These are phyloP conservation scores for Gamarada debralockiae DNA, from an alignment of 495 filamentous ascomycete genomes.

Conservation along the genomic window DNA sequence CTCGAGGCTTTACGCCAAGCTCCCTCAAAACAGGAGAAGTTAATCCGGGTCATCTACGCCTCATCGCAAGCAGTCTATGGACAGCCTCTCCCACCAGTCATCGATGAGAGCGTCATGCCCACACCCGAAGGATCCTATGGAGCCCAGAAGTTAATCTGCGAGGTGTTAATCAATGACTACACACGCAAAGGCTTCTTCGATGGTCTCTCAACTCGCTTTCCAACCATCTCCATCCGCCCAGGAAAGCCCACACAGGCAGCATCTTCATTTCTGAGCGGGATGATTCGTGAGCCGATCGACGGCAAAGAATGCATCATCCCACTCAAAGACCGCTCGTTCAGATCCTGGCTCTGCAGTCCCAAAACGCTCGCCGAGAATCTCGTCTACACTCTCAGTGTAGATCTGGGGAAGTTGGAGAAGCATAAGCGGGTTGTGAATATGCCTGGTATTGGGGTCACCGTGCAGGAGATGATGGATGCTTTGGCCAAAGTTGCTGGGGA, in stretches of 20 bases:
- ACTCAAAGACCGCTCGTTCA: conserved; percentile 49
- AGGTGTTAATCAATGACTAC: conserved; percentile 72
- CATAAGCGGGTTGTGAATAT: conserved; percentile 65
- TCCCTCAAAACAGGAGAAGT: conserved; percentile 27
- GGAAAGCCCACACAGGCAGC: conserved; percentile 75
- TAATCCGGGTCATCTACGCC: conserved; percentile 41
- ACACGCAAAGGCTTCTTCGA: conserved; percentile 66
- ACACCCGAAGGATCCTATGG: conserved; percentile 72
- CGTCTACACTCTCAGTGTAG: conserved; percentile 48
- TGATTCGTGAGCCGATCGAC: conserved; percentile 62
- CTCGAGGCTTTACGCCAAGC: conserved; percentile 55
- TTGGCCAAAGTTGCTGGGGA: conserved; percentile 65
- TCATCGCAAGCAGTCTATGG: conserved; percentile 63
- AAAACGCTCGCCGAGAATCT: conserved; percentile 67
- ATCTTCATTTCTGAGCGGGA: conserved; percentile 68
- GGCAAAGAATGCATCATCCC: conserved; percentile 65
- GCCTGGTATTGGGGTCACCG: conserved; percentile 66
- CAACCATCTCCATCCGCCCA: conserved; percentile 71
- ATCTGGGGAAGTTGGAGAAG: conserved; percentile 43
- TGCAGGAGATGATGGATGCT: conserved; percentile 73
- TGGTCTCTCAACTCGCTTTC: conserved; percentile 63
- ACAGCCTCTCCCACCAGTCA: conserved; percentile 43
- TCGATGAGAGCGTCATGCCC: conserved; percentile 56
- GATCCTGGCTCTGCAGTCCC: conserved; percentile 67
- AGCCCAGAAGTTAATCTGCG: conserved; percentile 73